Base-by-base conservation (phyloP, 1,284 basidiomycete species). In the Apiotrichum laibachii region DNA sequence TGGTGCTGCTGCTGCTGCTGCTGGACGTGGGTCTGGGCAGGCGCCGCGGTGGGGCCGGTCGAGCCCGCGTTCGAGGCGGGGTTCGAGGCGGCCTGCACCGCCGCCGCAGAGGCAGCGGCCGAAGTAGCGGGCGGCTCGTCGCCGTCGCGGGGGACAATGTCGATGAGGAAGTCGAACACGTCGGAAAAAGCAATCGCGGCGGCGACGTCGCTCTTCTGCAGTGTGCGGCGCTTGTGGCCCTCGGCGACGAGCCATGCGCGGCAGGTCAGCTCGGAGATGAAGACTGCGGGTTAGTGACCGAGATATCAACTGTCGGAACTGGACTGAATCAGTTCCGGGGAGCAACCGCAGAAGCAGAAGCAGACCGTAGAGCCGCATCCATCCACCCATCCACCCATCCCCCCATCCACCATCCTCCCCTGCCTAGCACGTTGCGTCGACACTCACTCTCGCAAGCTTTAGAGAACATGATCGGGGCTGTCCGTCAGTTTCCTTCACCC, bases 181-280 rank as follows among this genome's bases (percentile, higher is more conserved):
- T 96, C 92, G 8, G 88, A 89, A 76, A 91, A 91, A 69, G 85
- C 85, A 56, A 95, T 83, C 0, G 92, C 92, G 67, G 91, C 89
- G 10, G 90, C 88, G 53, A 96, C 92, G 78, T 96, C 93, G 12
- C 88, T 85, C 53, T 91, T 86, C 21, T 91, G 91, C 39, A 96
- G 82, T 1, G 92, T 96, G 19, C 92, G 86, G 19, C 92, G 87
- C 77, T 93, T 93, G 78, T 93, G 89, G 19, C 90, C 88, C 79
- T 95, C 90, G 16, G 92, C 92, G 56, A 94, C 87, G 63, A 95
- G 88, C 83, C 92, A 96, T 0, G 93, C 91, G 43, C 93, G 86
- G 2, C 90, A 88, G 1, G 93, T 96, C 57, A 96, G 88, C 79
- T 96, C 92, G 44, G 91, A 85, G 60, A 96, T 95, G 78, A 96